Evolutionary conservation across 2,329 filamentous ascomycete species (phyloP), one percentile per base, ranked within the genome.

Genomic region (Nothophaeocryptopus gaeumannii): DNA sequence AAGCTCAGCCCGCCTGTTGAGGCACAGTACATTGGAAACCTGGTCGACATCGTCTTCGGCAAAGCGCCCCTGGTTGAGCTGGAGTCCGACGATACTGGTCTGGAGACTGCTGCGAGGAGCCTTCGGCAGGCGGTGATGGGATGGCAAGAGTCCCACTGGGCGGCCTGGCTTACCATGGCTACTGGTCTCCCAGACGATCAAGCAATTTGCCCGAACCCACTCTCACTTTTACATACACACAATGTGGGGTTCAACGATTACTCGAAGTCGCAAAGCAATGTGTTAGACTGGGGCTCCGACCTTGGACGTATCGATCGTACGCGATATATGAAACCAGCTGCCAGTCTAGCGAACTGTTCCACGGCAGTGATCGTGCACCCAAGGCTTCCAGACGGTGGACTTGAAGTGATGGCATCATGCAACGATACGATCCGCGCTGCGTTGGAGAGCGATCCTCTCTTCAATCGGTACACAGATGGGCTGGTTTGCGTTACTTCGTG

Each of bases 241-340:
- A 57, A 57, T 16, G 30, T 57, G 37, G 48, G 34, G 35, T 55
- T 57, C 45, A 57, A 55, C 42, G 54, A 57, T 35, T 55, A 52
- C 30, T 57, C 54, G 10, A 54, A 48, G 14, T 52, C 46, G 5
- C 51, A 53, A 16, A 46, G 48, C 5, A 49, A 57, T 32, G 11
- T 39, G 7, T 20, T 55, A 16, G 39, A 53, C 20, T 57, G 54
- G 54, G 52, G 54, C 9, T n/a, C 35, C 30, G 39, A 45, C 8
- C 49, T 57, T 13, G 54, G 54, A 3, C 33, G 39, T 14, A 13
- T 47, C 39, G 54, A 52, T 26, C 36, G 47, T 26, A 52, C 46
- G 5, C n/a, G 52, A 39, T 57, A 52, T 30, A 55, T 47, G 45
- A 46, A 42, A 30, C 37, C 47, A 15, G 43, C 47, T 15, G 39